phyloP scores from a whole-genome alignment of 768 basidiomycete species.

The Gymnopilus dilepis region DNA sequence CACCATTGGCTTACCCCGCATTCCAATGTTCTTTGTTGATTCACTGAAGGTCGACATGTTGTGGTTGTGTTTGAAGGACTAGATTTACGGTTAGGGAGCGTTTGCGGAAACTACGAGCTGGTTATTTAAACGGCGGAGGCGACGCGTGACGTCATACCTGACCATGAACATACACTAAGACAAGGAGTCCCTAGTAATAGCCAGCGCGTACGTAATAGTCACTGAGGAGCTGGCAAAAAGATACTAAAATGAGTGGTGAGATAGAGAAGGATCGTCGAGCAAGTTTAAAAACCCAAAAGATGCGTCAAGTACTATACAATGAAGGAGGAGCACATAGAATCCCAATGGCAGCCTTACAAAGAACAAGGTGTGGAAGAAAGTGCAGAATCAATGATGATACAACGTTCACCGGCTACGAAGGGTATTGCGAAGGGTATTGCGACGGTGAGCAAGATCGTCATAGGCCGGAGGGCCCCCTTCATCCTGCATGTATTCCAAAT shows the following conservation, averaged over 20 bases:
- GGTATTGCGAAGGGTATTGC: slow-evolving; percentile 17
- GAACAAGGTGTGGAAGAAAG: too few relatives aligned
- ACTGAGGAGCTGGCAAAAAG: slow-evolving; percentile 4
- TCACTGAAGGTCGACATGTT: slow-evolving; percentile 8
- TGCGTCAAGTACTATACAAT: too few relatives aligned
- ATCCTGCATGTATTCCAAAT: not conserved
- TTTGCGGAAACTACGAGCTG: not conserved
- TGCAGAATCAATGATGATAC: too few relatives aligned
- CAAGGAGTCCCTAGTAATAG: not conserved
- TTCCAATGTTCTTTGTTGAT: slow-evolving; percentile 18
- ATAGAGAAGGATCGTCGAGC: too few relatives aligned
- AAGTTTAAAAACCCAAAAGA: too few relatives aligned
- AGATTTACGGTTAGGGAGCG: not conserved
- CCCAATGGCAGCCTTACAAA: too few relatives aligned
- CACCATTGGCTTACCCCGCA: slow-evolving; percentile 29
- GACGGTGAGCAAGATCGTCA: slow-evolving; percentile 22
- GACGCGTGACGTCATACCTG: slow-evolving; percentile 5
- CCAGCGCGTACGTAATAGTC: slow-evolving; percentile 24
- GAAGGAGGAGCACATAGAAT: too few relatives aligned
- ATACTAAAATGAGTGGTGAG: too few relatives aligned
- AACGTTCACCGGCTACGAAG: not conserved
- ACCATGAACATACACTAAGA: not conserved
- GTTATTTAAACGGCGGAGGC: not conserved
- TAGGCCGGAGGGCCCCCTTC: slow-evolving; percentile 10
- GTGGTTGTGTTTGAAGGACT: not conserved